A percentile compares a stretch with the other conserved stretches of the same genome.
phyloP scores from a whole-genome alignment of 1,139 yeast species.

The Williopsis jadinii region DNA sequence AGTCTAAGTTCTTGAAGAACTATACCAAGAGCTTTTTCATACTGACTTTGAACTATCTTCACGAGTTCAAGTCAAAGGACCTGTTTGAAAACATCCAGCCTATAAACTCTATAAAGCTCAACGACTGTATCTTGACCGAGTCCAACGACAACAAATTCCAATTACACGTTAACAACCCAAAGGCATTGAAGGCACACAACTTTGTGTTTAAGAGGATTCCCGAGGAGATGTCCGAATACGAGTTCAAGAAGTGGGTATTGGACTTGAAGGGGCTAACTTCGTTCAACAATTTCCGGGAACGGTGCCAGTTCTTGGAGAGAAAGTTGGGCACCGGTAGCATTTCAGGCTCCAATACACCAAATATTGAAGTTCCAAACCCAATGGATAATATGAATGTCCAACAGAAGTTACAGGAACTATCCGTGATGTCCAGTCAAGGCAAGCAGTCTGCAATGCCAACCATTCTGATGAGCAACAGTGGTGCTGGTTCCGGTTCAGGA shows the following conservation, averaged over 20 bases:
- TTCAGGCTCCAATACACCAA: conserved; percentile 14
- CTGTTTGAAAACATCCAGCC: conserved; percentile 46
- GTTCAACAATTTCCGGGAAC: conserved; percentile 27
- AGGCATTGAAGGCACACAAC: conserved; percentile 9
- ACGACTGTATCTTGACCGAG: conserved; percentile 31
- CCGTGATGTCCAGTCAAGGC: conserved; percentile 6
- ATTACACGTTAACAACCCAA: conserved; percentile 13
- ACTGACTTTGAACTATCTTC: conserved; percentile 64
- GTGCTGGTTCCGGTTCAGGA: neutral
- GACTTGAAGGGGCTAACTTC: conserved; percentile 36
- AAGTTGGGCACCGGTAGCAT: conserved; percentile 5
- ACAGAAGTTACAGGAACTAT: conserved; percentile 36
- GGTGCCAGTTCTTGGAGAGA: conserved; percentile 18
- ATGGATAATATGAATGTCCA: conserved; percentile 24
- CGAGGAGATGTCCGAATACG: conserved; percentile 28
- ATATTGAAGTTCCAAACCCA: conserved; percentile 16
- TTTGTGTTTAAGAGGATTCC: conserved; percentile 20
- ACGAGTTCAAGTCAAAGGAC: conserved; percentile 63
- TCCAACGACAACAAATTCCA: conserved; percentile 27
- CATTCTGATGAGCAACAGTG: too few species aligned
- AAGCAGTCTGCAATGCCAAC: too few species aligned
- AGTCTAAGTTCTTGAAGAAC: conserved; percentile 55
- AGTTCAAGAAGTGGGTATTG: conserved; percentile 38
- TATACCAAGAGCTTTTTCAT: conserved; percentile 65
- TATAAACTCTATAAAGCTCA: conserved; percentile 33